These are phyloP conservation scores for Aristolochia contorta DNA, from an alignment of 164 flowering plant species.

Conservation along the genomic window DNA sequence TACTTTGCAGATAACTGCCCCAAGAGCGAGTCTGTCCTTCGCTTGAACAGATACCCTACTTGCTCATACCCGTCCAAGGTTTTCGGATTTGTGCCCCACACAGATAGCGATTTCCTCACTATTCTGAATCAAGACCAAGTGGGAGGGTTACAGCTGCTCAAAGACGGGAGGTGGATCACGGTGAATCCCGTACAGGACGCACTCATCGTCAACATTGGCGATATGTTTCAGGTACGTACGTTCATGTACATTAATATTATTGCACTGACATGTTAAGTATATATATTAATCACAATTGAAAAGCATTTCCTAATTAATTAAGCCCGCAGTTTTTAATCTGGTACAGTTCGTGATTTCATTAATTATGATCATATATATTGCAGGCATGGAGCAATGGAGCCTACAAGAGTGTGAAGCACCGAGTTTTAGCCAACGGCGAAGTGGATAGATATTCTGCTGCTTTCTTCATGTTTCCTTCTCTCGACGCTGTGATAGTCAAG, in stretches of 20 bases:
- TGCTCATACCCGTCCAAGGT: slow-evolving; percentile 45
- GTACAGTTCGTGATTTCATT: too few species aligned
- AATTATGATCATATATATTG: not conserved
- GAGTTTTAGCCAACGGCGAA: slow-evolving; percentile 43
- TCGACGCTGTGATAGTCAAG: slow-evolving; percentile 36
- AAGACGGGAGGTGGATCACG: slow-evolving; percentile 60
- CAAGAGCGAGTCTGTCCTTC: slow-evolving; percentile 52
- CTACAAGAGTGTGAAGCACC: slow-evolving; percentile 70
- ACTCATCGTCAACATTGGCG: slow-evolving; percentile 71
- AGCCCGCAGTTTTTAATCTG: too few species aligned
- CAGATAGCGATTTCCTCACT: slow-evolving; percentile 83
- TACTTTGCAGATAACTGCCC: slow-evolving; percentile 50
- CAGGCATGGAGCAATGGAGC: slow-evolving; percentile 86
- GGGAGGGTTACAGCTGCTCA: slow-evolving; percentile 69
- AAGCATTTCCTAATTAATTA: too few species aligned
- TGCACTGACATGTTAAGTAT: too few species aligned
- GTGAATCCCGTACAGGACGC: slow-evolving; percentile 67
- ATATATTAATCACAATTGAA: too few species aligned
- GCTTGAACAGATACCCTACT: slow-evolving; percentile 76
- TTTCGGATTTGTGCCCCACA: slow-evolving; percentile 74
- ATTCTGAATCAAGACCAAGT: slow-evolving; percentile 64
- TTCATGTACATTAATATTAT: too few species aligned
- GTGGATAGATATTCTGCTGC: slow-evolving; percentile 62
- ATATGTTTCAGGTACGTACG: slow-evolving; percentile 62
- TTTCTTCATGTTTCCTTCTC: slow-evolving; percentile 70